Evolutionary conservation across 2,329 filamentous ascomycete genomes (phyloP), one percentile per base, ranked within the genome.

Genomic region (Sarocladium oryzae): DNA sequence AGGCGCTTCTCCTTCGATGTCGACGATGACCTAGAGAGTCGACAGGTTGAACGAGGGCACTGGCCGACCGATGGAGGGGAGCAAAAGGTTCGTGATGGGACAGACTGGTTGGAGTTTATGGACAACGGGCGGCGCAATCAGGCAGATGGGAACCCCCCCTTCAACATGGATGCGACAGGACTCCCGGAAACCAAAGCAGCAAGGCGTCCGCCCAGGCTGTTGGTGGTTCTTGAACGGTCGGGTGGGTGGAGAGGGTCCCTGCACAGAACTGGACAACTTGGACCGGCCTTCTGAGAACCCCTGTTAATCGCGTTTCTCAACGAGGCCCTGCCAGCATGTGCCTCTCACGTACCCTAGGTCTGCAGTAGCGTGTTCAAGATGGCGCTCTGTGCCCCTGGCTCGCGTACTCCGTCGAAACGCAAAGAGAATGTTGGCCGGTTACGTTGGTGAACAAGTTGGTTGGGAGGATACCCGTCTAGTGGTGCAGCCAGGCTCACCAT

Each of bases 121-220:
- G 28, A 48, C 26, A 32, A 23, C 16, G 43, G 37, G 43, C 43
- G 40, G 43, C 43, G 43, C 43, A 48, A 48, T 48, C 43, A 48
- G 43, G 43, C 24, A 48, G 43, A 48, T 23, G 28, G 43, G 26
- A 33, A 33, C 24, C 43, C 43, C 40, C 40, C 40, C 13, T 40
- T 33, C 43, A 21, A 33, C 26, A 33, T 48, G 43, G 43, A 48
- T 48, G 43, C 26, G 40, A 45, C 43, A 48, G 43, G 7, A 15
- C 40, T 43, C 23, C 21, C 11, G 7, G 40, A 26, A n/a, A 33
- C 26, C 43, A 48, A 48, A 48, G 26, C 26, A 48, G 43, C 43
- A 48, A 48, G 21, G 43, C 43, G 43, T 24, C n/a, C 43, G 43
- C 43, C 43, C 43, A 48, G 43, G 26, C 43, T 48, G 43, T 48